Evolutionary conservation across 371 early-diverging fungal genomes (phyloP), one percentile per base, ranked within the genome.

Genomic region (Rhizopus microsporus): DNA sequence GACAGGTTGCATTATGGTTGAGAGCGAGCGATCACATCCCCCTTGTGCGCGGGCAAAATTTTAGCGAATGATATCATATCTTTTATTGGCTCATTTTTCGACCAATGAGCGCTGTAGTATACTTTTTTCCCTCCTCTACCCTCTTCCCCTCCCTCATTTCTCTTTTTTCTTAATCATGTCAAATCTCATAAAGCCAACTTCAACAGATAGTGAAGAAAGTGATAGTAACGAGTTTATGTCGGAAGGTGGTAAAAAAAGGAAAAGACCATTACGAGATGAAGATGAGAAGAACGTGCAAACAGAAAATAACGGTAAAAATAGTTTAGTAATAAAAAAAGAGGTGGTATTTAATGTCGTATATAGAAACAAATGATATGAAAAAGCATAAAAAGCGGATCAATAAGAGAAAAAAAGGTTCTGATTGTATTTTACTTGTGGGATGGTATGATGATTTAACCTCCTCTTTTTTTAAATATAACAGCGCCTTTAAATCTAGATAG

Each of bases 401-500:
- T 9, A 17, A 46, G 12, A 46, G 46, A 46, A 46, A 46, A 23
- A 17, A 15, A 46, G 46, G 46, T 46, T 23, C 23, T 23, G 23
- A 23, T 23, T 23, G 23, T 23, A 23, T 23, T 23, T 23, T 23
- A 23, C 23, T 23, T 23, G 23, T 23, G 23, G 23, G 23, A 23
- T 29, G 30, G 5, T n/a, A 43, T 5, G 29, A 23, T 8, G 23
- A 9, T 9, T 7, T 29, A 29, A 5, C 17, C 17, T 13, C 44
- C 16, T 43, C 7, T 13, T 13, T 37, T 29, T 16, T 29, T 29
- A 8, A 29, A 46, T 23, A 8, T 7, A 16, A 35, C 57, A 79
- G 85, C 79, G 0, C 88, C 87, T 3, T 61, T 93, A 67, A 92
- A 93, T 64, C 67, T 93, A 59, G 91, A 92, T 67, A 85, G 80